Evolutionary conservation across 331 rosid genomes (phyloP).

Genomic region (Malus hybrid): DNA sequence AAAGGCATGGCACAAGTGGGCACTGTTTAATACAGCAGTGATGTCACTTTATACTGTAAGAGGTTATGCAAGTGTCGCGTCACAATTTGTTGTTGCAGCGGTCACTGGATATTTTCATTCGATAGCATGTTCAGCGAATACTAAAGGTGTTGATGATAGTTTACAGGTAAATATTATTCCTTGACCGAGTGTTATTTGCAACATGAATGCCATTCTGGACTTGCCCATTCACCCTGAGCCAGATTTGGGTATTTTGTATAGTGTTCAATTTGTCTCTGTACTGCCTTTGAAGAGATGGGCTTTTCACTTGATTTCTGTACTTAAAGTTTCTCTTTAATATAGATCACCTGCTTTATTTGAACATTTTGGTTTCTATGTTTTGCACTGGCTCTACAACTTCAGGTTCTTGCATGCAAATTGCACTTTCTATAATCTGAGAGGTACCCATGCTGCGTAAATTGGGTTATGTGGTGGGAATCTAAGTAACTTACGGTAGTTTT

Average conservation of each 20-base stretch:
- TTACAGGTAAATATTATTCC: conserved; percentile 59
- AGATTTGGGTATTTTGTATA: neutral
- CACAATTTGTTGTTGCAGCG: conserved; percentile 83
- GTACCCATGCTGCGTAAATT: neutral
- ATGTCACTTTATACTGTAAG: conserved; percentile 81
- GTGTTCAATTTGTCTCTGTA: neutral
- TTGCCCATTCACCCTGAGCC: neutral
- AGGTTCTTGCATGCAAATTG: neutral
- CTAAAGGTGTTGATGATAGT: conserved; percentile 96
- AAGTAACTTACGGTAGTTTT: neutral
- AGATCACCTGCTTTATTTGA: neutral
- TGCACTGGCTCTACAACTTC: neutral
- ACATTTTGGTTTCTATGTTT: neutral
- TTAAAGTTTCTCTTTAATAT: neutral
- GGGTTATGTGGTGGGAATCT: neutral
- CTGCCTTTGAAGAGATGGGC: neutral
- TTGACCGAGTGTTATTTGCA: neutral
- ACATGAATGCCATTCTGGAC: neutral
- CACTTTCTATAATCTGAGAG: neutral
- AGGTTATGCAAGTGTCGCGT: conserved; percentile 66
- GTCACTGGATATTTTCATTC: conserved; percentile 98
- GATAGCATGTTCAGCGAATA: conserved; percentile 93
- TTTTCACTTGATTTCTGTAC: neutral
- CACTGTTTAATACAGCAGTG: conserved; percentile 89
- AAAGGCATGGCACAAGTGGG: conserved; percentile 95